A percentile compares a stretch with the other conserved stretches of the same genome.
Evolutionary conservation across 768 basidiomycete genomes (phyloP).

Genomic region (Tylopilus subfusipes): DNA sequence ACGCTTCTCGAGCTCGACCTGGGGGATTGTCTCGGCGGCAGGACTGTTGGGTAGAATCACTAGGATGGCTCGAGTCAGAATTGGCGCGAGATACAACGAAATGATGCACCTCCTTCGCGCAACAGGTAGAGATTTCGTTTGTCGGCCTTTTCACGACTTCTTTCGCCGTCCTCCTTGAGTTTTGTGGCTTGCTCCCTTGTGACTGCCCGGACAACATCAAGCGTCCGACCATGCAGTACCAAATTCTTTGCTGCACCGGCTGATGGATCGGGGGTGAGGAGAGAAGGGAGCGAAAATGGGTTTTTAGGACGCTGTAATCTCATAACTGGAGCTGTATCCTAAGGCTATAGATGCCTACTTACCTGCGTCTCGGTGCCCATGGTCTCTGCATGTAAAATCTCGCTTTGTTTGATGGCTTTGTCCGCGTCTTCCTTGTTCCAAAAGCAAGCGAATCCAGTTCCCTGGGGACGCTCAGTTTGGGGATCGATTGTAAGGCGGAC

Average conservation of each 20-base stretch:
- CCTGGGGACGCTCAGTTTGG: slow-evolving; percentile 80
- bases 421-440: slow-evolving; percentile 93
- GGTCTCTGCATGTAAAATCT: slow-evolving; percentile 63
- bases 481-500: slow-evolving; percentile 86
- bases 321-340: not conserved
- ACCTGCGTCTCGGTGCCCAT: slow-evolving; percentile 40
- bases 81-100: not conserved
- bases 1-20: slow-evolving; percentile 82
- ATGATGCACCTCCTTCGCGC: slow-evolving; percentile 80
- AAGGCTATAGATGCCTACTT: slow-evolving; percentile 20
- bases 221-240: slow-evolving; percentile 87
- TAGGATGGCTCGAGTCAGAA: slow-evolving; percentile 30
- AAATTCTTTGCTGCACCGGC: slow-evolving; percentile 76
- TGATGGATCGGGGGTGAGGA: slow-evolving; percentile 92
- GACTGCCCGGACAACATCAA: slow-evolving; percentile 88
- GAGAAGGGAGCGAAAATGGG: slow-evolving; percentile 82
- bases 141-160: slow-evolving; percentile 82
- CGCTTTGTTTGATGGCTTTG: slow-evolving; percentile 77
- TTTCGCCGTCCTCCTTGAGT: slow-evolving; percentile 86
- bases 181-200: slow-evolving; percentile 85
- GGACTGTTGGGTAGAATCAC: slow-evolving; percentile 90
- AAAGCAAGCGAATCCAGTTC: slow-evolving; percentile 96
- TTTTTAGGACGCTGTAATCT: slow-evolving; percentile 60
- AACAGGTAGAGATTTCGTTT: slow-evolving; percentile 95
- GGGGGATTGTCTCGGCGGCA: slow-evolving; percentile 64